Evolutionary conservation across 2,329 filamentous ascomycete species (phyloP).

Genomic region (Metarhizium sp.): DNA sequence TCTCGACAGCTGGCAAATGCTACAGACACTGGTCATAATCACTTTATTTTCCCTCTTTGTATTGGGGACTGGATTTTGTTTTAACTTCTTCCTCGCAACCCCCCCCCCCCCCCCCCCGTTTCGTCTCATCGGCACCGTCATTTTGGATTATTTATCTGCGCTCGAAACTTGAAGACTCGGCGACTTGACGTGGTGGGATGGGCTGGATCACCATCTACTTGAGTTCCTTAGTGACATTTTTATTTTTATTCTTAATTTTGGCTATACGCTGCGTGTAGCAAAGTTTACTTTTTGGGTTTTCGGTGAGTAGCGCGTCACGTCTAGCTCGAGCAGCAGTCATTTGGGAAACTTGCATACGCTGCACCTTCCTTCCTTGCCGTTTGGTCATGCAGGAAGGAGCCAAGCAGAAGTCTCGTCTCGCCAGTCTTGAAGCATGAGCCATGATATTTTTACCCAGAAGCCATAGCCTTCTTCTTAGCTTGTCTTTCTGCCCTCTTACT

Average conservation of each 20-base stretch:
- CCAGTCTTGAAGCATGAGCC: conserved; percentile 6
- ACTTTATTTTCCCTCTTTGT: neutral
- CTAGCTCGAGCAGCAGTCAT: neutral
- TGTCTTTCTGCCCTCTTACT: neutral
- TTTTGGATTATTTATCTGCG: neutral
- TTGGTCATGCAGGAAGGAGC: neutral
- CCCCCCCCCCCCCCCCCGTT: neutral
- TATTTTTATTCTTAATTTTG: neutral
- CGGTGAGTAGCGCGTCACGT: neutral
- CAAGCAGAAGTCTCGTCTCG: neutral
- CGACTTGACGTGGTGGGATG: neutral
- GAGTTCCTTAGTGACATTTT: neutral
- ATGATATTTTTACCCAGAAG: neutral
- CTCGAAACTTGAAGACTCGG: neutral
- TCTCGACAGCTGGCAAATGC: neutral
- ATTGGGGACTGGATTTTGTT: neutral
- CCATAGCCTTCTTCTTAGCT: neutral
- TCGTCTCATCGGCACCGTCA: neutral
- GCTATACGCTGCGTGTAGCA: neutral
- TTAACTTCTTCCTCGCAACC: neutral
- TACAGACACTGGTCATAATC: neutral
- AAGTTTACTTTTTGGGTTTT: neutral
- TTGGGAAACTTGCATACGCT: neutral
- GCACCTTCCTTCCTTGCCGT: conserved; percentile 2
- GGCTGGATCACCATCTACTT: neutral